Percentiles rank a stretch among this genome's conserved stretches.
Evolutionary conservation across 2,329 filamentous ascomycete genomes (phyloP).

Genomic region (Thelonectria discophora): DNA sequence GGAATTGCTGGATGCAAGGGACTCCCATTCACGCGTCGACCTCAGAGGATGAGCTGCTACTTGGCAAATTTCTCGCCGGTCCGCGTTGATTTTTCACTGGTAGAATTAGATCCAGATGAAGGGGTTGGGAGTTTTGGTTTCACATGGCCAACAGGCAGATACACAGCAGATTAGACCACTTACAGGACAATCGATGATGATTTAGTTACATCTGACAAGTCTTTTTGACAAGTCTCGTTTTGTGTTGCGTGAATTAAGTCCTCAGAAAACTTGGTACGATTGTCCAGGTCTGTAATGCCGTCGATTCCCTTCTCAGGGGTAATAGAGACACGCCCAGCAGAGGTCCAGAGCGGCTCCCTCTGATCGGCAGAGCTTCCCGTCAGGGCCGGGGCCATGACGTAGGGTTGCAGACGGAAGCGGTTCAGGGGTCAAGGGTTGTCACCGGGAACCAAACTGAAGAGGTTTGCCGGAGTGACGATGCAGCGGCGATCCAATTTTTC

Average conservation of each 20-base stretch:
- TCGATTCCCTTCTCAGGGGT: neutral
- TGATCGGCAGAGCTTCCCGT: constrained; percentile 1
- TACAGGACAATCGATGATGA: neutral
- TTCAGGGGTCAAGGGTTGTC: constrained; percentile 1
- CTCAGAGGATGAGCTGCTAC: constrained; percentile 12
- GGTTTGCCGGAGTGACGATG: constrained; percentile 2
- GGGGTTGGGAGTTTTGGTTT: constrained; percentile 19
- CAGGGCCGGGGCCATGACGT: constrained; percentile 8
- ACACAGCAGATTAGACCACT: neutral
- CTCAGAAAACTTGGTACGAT: neutral
- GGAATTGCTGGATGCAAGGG: constrained; percentile 21
- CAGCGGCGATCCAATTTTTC: constrained; percentile 7
- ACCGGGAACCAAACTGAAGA: constrained; percentile 3
- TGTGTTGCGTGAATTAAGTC: neutral
- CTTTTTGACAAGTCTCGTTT: no score
- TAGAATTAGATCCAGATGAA: constrained; percentile 10
- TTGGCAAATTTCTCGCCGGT: constrained; percentile 19
- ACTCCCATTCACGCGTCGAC: constrained; percentile 22
- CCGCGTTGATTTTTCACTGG: constrained; percentile 2
- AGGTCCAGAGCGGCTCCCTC: neutral
- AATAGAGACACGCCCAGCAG: constrained; percentile 9
- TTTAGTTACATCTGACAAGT: neutral
- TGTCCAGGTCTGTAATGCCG: neutral
- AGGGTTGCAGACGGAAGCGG: constrained; percentile 3
- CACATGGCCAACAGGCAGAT: neutral